phyloP scores from a whole-genome alignment of 345 rosid species.

The Linum trigynum region DNA sequence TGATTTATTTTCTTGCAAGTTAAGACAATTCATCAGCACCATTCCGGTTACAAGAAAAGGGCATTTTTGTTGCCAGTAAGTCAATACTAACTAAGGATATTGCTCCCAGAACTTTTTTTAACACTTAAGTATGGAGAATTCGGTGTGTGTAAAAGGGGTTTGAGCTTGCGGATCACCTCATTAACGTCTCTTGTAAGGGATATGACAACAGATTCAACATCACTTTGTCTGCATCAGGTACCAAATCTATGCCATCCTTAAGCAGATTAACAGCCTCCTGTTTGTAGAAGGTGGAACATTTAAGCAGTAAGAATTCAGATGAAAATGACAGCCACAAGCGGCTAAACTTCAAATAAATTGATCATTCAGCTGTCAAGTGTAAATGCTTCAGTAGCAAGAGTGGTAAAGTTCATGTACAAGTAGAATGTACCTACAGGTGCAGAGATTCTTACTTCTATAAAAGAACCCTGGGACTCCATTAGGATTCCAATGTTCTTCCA shows the following conservation, averaged over 20 bases:
- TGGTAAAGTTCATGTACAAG: not conserved
- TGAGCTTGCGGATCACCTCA: constrained; percentile 39
- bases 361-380: not conserved
- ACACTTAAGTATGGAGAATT: not conserved
- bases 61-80: too few species aligned
- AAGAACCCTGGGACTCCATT: constrained; percentile 46
- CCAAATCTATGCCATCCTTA: constrained; percentile 91
- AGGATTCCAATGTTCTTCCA: constrained; percentile 72
- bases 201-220: constrained; percentile 71
- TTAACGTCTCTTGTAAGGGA: constrained; percentile 61
- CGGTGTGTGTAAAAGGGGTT: not conserved
- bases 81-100: too few species aligned
- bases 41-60: too few species aligned
- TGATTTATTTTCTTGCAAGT: too few species aligned
- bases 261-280: constrained; percentile 87
- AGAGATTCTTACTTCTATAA: constrained; percentile 49
- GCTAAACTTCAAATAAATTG: not conserved
- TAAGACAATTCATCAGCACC: too few species aligned
- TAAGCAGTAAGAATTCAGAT: not conserved
- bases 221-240: constrained; percentile 76
- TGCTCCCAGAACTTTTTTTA: not conserved
- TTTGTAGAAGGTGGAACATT: constrained; percentile 15
- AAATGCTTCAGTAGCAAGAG: not conserved
- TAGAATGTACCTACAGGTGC: not conserved
- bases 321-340: not conserved